Evolutionary conservation across 2,329 filamentous ascomycete genomes (phyloP).

Genomic region (Leptographium galeiforme): DNA sequence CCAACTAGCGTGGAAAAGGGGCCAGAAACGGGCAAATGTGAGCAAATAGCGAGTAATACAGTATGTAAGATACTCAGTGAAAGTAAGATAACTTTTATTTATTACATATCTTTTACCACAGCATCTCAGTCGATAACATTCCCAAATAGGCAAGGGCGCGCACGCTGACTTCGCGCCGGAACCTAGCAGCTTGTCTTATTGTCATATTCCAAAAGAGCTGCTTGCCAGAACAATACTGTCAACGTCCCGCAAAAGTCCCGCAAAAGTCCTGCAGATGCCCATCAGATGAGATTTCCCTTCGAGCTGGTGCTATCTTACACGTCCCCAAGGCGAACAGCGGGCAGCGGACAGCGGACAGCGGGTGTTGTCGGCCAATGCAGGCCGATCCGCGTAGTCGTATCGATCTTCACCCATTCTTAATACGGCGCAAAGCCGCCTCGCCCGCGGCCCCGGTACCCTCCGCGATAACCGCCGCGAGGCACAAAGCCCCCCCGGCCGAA

Average conservation of each 20-base stretch:
- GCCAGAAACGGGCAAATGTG: too few relatives aligned
- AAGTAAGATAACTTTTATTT: too few relatives aligned
- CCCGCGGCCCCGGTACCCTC: constrained; percentile 53
- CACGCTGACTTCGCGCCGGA: too few relatives aligned
- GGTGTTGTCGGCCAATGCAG: neutral
- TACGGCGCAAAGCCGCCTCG: constrained; percentile 55
- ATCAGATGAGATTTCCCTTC: neutral
- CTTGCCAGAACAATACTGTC: neutral
- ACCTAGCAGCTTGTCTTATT: too few relatives aligned
- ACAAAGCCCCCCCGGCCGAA: constrained; percentile 39
- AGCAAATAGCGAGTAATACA: too few relatives aligned
- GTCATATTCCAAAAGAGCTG: neutral
- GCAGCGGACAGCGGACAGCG: neutral
- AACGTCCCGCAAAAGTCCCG: too few relatives aligned
- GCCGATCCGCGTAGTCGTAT: neutral
- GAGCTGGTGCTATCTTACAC: neutral
- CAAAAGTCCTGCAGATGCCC: too few relatives aligned
- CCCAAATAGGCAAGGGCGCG: too few relatives aligned
- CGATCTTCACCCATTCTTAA: constrained; percentile 22
- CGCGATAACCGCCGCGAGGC: constrained; percentile 38
- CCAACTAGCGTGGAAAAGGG: neutral
- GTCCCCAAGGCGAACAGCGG: neutral
- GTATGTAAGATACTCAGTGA: too few relatives aligned
- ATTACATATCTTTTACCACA: too few relatives aligned
- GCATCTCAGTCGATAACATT: too few relatives aligned